Base-by-base conservation (phyloP, 2,329 filamentous ascomycete species). In the Nannizzia gypsea region DNA sequence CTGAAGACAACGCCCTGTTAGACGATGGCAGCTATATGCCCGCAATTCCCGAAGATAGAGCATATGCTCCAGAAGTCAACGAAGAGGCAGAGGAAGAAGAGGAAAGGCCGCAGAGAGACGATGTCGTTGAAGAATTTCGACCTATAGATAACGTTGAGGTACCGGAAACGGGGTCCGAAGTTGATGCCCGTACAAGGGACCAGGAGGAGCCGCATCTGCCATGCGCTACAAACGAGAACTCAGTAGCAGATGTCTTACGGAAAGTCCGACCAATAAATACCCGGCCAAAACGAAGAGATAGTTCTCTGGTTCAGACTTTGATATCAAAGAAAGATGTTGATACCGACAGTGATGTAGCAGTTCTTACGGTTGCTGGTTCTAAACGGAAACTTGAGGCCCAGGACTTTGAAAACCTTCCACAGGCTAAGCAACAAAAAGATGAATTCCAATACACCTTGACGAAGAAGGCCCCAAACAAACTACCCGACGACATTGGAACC, bases 11-110 rank as follows among this genome's bases (percentile, higher is more conserved):
- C 22, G n/a, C 44, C 4, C 8, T 20, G 8, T 36, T 59, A 26
- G 66, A 68, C 34, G 63, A 61, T 20, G 68, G 71, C 36, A 72
- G 71, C 36, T 73, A 74, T 63, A 72, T 86, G 64, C 82, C 83
- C 6, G 79, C 78, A 2, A 86, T 86, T 57, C 65, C 75, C 2
- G 83, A 86, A 69, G 79, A 80, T 67, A 8, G 84, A 83, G 68
- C 74, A 72, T 62, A 84, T 78, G 65, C 82, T 82, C 22, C 73
- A 82, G 36, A 57, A 40, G 11, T 24, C 2, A n/a, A n/a, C 31
- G 26, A 34, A 54, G 15, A 20, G 50, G 13, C 6, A 20, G 50
- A 54, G 17, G 28, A 54, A 6, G 28, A 54, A 6, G 50, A 31
- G 17, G 26, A 31, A 22, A 6, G 9, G 31, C 31, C 20, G 6